Percentiles rank a stretch among this genome's conserved stretches.
phyloP scores from a whole-genome alignment of 768 basidiomycete species.

The Filobasidium floriforme region DNA sequence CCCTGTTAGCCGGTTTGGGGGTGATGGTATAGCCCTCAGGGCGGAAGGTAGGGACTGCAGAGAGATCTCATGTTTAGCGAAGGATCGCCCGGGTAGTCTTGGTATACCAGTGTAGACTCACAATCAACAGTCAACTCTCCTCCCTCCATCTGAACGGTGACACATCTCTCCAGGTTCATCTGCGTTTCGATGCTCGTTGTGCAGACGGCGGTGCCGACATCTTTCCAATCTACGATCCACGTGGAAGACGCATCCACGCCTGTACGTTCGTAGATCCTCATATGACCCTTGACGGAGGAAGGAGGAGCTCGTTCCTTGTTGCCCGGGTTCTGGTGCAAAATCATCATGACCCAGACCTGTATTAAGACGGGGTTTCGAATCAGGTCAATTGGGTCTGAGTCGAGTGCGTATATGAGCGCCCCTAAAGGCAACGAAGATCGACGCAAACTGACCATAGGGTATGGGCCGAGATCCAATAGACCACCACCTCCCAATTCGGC shows the following conservation, averaged over 20 bases:
- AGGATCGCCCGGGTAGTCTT: background rate
- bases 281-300: slow-evolving; percentile 57
- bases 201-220: slow-evolving; percentile 52
- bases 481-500: slow-evolving; percentile 74
- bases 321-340: slow-evolving; percentile 69
- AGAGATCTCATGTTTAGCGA: background rate
- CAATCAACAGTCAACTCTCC: slow-evolving; percentile 59
- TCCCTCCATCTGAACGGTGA: slow-evolving; percentile 62
- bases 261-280: slow-evolving; percentile 69
- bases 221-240: slow-evolving; percentile 64
- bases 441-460: slow-evolving; percentile 55
- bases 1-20: slow-evolving; percentile 52
- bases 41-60: slow-evolving; percentile 56
- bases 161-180: slow-evolving; percentile 27
- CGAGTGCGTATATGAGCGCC: no score
- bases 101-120: slow-evolving; percentile 21
- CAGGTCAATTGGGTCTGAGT: background rate
- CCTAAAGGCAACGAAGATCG: background rate
- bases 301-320: slow-evolving; percentile 57
- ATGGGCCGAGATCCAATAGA: slow-evolving; percentile 74
- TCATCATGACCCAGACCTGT: slow-evolving; percentile 52
- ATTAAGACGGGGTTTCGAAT: background rate
- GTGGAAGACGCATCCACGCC: slow-evolving; percentile 71
- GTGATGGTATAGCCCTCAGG: slow-evolving; percentile 61
- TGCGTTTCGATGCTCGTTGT: slow-evolving; percentile 28